These are phyloP conservation scores for Metrosideros polymorpha DNA, from an alignment of 441 rosid genomes.

Conservation along the genomic window DNA sequence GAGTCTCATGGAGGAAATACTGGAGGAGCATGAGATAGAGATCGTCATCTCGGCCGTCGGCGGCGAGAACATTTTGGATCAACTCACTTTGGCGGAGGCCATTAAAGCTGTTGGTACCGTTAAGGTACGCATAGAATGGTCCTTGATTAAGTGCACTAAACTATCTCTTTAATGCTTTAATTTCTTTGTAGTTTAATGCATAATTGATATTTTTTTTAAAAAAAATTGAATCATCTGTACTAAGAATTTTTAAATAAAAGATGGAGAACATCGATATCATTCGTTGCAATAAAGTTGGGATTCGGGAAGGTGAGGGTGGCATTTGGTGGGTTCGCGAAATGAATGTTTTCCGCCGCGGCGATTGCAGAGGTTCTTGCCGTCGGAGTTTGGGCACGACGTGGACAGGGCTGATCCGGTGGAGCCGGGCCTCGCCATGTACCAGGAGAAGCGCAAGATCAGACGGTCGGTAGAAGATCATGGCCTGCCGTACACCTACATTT, in stretches of 20 bases:
- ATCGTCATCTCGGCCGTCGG: slow-evolving; percentile 30
- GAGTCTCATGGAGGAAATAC: slow-evolving; percentile 21
- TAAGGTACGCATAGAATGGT: slow-evolving; percentile 5
- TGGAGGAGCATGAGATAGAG: slow-evolving; percentile 26
- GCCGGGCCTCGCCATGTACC: slow-evolving; percentile 29
- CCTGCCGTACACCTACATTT: slow-evolving; percentile 29
- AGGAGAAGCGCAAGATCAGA: slow-evolving; percentile 21
- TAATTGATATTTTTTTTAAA: too few relatives aligned
- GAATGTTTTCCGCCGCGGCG: too few relatives aligned
- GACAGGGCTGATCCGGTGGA: slow-evolving; percentile 31
- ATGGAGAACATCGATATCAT: too few relatives aligned
- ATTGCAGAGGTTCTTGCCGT: slow-evolving; percentile 32
- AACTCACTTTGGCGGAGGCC: slow-evolving; percentile 22
- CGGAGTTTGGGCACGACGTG: slow-evolving; percentile 44
- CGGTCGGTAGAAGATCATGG: slow-evolving; percentile 16
- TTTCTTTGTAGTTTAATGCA: too few relatives aligned
- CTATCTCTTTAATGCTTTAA: too few relatives aligned
- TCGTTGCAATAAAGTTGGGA: too few relatives aligned
- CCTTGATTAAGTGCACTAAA: too few relatives aligned
- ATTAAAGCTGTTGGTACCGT: slow-evolving; percentile 26
- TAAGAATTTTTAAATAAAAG: too few relatives aligned
- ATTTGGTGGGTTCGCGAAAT: too few relatives aligned
- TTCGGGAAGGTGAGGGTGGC: too few relatives aligned
- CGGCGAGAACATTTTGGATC: slow-evolving; percentile 15
- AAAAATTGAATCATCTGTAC: too few relatives aligned